Conservation (phyloP, 371 early-diverging fungal genomes). For the Syncephalastrum monosporum region DNA sequence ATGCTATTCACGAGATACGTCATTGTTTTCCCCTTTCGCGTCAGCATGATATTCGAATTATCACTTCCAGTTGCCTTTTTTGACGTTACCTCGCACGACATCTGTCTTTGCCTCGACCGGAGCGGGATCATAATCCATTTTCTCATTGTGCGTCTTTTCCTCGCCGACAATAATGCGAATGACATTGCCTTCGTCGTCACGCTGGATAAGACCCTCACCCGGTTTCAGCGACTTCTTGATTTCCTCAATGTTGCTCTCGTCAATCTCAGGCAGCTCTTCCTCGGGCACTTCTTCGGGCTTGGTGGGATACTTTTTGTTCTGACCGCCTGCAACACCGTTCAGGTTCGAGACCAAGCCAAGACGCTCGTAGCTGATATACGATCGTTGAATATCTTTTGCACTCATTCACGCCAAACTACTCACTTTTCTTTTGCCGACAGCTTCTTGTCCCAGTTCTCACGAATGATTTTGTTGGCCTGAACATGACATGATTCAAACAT, state of each 20-base stretch:
- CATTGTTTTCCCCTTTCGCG: constrained; percentile 7
- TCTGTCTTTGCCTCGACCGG: constrained; percentile 65
- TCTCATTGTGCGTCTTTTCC: constrained; percentile 53
- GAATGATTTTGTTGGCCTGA: constrained; percentile 61
- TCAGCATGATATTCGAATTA: neutral
- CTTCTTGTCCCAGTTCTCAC: constrained; percentile 74
- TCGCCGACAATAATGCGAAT: constrained; percentile 69
- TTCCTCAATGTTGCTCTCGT: constrained; percentile 52
- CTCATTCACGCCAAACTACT: neutral
- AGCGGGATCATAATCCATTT: constrained; percentile 51
- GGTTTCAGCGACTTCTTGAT: constrained; percentile 49
- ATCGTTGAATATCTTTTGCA: neutral
- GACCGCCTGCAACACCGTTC: constrained; percentile 77
- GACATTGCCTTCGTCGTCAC: constrained; percentile 83
- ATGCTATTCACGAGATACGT: constrained; percentile 20
- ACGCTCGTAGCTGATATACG: constrained; percentile 50
- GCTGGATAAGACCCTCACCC: constrained; percentile 78
- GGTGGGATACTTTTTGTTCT: constrained; percentile 30
- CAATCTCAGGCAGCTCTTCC: constrained; percentile 48
- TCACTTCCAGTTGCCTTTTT: neutral
- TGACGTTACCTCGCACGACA: constrained; percentile 46
- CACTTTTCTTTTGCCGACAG: constrained; percentile 79
- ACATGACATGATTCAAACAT: constrained; percentile 1
- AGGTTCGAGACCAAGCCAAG: constrained; percentile 76
- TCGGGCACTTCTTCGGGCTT: constrained; percentile 25